phyloP scores from a whole-genome alignment of 2,329 filamentous ascomycete genomes.

The Aspergillus uvarum region DNA sequence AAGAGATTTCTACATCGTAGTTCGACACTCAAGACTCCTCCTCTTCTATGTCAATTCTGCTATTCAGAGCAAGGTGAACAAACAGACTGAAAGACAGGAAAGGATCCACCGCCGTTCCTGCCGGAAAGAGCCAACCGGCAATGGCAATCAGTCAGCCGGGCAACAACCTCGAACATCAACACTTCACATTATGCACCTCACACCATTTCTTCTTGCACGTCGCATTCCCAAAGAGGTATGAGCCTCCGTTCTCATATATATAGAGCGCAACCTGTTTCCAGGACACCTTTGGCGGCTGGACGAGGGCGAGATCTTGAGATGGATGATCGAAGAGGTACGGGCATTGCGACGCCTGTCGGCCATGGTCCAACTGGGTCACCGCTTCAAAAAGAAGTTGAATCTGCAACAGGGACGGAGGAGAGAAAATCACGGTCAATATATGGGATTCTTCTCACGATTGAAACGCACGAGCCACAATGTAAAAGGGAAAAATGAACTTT shows the following conservation, averaged over 20 bases:
- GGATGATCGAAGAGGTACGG: slow-evolving; percentile 6
- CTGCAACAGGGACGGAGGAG: slow-evolving; percentile 27
- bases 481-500: slow-evolving; percentile 22
- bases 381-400: slow-evolving; percentile 43
- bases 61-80: no score
- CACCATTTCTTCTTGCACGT: slow-evolving; percentile 64
- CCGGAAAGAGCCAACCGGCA: no score
- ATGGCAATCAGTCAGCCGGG: no score
- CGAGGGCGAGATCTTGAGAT: slow-evolving; percentile 12
- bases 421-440: neutral
- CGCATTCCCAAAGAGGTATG: slow-evolving; percentile 60
- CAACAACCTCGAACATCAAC: slow-evolving; percentile 8
- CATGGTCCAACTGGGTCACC: slow-evolving; percentile 30
- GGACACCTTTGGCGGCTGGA: slow-evolving; percentile 47
- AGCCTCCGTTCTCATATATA: slow-evolving; percentile 53
- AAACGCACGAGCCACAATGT: neutral
- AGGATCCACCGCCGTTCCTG: no score
- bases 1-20: no score
- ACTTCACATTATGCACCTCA: slow-evolving; percentile 40
- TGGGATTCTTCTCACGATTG: no score
- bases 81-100: no score
- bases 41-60: no score
- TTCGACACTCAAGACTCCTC: no score
- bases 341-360: slow-evolving; percentile 5
- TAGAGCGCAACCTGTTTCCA: slow-evolving; percentile 61